phyloP scores from a whole-genome alignment of 1,139 yeast genomes.

The Groenewaldozyma auringiensis region DNA sequence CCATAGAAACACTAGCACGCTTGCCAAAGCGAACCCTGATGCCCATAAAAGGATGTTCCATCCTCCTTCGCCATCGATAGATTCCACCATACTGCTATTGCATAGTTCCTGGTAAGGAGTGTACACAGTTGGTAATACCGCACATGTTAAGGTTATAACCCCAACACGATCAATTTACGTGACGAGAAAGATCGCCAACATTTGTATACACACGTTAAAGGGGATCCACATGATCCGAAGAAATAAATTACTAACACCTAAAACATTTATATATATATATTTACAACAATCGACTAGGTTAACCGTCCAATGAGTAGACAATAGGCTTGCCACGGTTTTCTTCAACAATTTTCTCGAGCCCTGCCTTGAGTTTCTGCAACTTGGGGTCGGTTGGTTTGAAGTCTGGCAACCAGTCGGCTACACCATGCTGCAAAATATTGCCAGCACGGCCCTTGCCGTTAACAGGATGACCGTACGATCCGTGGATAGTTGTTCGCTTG shows the following conservation, averaged over 20 bases:
- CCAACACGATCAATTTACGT: no score
- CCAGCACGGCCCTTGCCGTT: conserved; percentile 43
- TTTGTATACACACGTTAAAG: no score
- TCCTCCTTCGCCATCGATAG: background rate
- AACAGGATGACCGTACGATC: conserved; percentile 45
- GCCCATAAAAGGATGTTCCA: conserved; percentile 3
- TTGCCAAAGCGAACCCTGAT: conserved; percentile 5
- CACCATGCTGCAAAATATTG: conserved; percentile 51
- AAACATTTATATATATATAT: background rate
- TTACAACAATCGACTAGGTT: background rate
- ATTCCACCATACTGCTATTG: background rate
- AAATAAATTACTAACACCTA: no score
- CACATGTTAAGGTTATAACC: no score
- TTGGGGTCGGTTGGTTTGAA: conserved; percentile 37
- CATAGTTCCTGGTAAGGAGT: no score
- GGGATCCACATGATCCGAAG: no score
- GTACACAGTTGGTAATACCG: no score
- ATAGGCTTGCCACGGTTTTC: conserved; percentile 38
- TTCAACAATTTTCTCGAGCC: conserved; percentile 35
- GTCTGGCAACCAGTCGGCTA: conserved; percentile 43
- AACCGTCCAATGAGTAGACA: conserved; percentile 44
- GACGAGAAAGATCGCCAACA: no score
- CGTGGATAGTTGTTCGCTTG: conserved; percentile 45
- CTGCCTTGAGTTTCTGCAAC: conserved; percentile 33
- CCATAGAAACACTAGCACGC: conserved; percentile 9